phyloP scores from a whole-genome alignment of 495 filamentous ascomycete genomes.

The Tuber aestivum region DNA sequence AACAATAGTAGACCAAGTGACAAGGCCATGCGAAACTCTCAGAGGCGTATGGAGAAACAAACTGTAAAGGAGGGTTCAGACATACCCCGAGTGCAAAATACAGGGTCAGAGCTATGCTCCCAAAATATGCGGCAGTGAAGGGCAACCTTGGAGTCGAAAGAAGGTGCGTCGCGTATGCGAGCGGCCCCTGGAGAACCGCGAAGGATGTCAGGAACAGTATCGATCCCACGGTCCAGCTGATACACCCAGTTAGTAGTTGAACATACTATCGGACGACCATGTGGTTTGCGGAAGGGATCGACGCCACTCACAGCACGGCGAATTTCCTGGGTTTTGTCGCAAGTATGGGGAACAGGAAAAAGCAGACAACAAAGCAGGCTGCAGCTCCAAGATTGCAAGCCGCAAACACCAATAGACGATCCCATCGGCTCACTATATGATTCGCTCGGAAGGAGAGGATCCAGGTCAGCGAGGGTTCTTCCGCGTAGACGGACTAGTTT shows the following conservation, averaged over 20 bases:
- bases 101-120: slow-evolving; percentile 80
- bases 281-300: slow-evolving; percentile 33
- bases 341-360: slow-evolving; percentile 77
- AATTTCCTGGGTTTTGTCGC: slow-evolving; percentile 81
- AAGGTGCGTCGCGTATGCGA: slow-evolving; percentile 74
- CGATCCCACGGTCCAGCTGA: slow-evolving; percentile 91
- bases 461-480: slow-evolving; percentile 22
- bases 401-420: slow-evolving; percentile 83
- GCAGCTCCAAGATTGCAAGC: slow-evolving; percentile 86
- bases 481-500: slow-evolving; percentile 16
- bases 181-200: slow-evolving; percentile 87
- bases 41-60: slow-evolving; percentile 12
- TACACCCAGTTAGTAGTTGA: slow-evolving; percentile 22
- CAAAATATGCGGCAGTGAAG: slow-evolving; percentile 96
- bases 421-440: slow-evolving; percentile 86
- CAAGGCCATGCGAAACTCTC: slow-evolving; percentile 7
- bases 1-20: slow-evolving; percentile 35
- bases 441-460: slow-evolving; percentile 31
- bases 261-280: slow-evolving; percentile 24
- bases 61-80: slow-evolving; percentile 38
- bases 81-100: slow-evolving; percentile 89
- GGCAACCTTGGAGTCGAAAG: slow-evolving; percentile 77
- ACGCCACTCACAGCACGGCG: slow-evolving; percentile 79
- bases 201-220: slow-evolving; percentile 86
- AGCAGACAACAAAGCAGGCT: slow-evolving; percentile 87